phyloP scores from a whole-genome alignment of 2,329 filamentous ascomycete genomes.

The Alternaria gansuensis region DNA sequence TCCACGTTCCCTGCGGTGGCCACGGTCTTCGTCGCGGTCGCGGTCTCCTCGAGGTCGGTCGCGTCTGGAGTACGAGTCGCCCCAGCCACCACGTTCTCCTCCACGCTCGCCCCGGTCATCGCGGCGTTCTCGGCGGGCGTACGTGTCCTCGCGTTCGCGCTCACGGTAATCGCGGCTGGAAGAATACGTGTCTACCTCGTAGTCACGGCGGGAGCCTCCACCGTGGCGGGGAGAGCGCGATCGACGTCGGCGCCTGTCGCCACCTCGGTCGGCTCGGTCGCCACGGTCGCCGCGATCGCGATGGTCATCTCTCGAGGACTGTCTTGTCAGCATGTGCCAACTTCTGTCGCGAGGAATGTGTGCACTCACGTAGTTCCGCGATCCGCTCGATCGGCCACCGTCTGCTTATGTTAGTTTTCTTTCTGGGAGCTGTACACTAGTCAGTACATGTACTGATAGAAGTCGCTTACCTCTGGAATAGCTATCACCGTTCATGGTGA shows the following conservation, averaged over 20 bases:
- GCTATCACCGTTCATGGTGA: conserved; percentile 83
- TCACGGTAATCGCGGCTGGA: conserved; percentile 92
- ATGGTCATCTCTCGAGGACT: conserved; percentile 46
- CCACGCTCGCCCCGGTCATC: conserved; percentile 57
- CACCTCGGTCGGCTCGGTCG: conserved; percentile 29
- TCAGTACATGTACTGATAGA: conserved; percentile 49
- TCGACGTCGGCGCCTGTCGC: conserved; percentile 67
- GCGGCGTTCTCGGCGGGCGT: conserved; percentile 69
- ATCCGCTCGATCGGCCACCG: conserved; percentile 49
- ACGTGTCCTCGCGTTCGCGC: conserved; percentile 91
- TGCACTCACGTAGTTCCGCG: conserved; percentile 53
- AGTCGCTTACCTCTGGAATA: conserved; percentile 75
- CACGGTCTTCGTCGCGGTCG: conserved; percentile 48
- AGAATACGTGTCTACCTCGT: conserved; percentile 85
- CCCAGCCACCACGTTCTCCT: conserved; percentile 63
- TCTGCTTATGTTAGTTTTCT: conserved; percentile 49
- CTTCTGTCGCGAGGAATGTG: conserved; percentile 20
- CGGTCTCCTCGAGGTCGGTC: conserved; percentile 46
- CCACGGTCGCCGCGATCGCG: conserved; percentile 36
- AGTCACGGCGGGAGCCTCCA: conserved; percentile 69
- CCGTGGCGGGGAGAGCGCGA: conserved; percentile 86
- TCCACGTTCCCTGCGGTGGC: conserved; percentile 45
- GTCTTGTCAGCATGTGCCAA: conserved; percentile 35
- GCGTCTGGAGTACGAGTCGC: conserved; percentile 60
- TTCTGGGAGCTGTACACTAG: conserved; percentile 43